phyloP scores from a whole-genome alignment of 2,329 filamentous ascomycete species.

The Beauveria sp. region DNA sequence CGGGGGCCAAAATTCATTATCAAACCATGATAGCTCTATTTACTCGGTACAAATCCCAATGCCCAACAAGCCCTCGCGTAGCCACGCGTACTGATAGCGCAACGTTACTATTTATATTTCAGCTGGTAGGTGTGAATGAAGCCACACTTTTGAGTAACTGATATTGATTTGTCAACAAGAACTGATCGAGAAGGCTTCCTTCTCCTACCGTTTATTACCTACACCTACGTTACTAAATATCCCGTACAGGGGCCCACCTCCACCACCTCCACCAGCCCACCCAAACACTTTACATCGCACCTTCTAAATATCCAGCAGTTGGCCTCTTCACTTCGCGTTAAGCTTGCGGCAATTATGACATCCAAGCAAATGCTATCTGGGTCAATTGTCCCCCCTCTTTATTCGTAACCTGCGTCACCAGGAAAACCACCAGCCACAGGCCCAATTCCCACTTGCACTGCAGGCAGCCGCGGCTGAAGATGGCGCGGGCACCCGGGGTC shows the following conservation, averaged over 20 bases:
- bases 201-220: no score
- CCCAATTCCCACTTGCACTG: neutral
- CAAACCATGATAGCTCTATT: neutral
- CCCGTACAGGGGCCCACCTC: neutral
- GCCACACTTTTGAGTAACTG: no score
- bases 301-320: no score
- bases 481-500: neutral
- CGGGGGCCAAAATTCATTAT: neutral
- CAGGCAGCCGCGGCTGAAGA: constrained; percentile 2
- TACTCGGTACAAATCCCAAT: neutral
- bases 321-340: neutral
- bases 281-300: neutral
- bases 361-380: neutral
- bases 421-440: neutral
- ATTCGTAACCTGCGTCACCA: neutral
- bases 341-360: neutral
- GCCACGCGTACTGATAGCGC: no score
- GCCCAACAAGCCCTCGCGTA: no score
- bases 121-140: no score
- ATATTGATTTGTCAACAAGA: no score
- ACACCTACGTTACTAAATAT: no score
- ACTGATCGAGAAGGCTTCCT: no score
- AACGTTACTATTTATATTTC: neutral
- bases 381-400: neutral
- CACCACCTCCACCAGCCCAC: neutral